Conservation (phyloP, 768 basidiomycete genomes). For the Cystofilobasidium capitatum region DNA sequence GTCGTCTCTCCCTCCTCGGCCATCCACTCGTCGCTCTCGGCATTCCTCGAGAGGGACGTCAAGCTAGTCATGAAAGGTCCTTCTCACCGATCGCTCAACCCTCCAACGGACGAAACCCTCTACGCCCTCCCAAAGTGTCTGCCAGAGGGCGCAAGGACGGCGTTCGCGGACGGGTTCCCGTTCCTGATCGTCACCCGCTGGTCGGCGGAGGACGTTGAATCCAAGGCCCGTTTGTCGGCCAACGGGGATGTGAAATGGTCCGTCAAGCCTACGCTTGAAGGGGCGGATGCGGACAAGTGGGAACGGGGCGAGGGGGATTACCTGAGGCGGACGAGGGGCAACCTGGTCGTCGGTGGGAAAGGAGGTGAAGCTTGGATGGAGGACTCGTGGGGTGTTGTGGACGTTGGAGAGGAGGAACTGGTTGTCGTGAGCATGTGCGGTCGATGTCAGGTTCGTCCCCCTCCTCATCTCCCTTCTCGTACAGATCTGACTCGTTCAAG, state of each 20-base stretch:
- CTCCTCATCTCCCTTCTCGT: not conserved
- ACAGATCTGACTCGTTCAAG: not conserved
- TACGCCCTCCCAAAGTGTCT: conserved; percentile 6
- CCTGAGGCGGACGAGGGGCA: conserved; percentile 18
- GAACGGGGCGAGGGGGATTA: conserved; percentile 1
- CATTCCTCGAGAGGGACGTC: not conserved
- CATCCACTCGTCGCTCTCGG: not conserved
- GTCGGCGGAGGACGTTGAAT: conserved; percentile 7
- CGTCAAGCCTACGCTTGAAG: conserved; percentile 15
- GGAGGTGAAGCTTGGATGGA: conserved; percentile 21
- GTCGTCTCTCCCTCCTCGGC: not conserved
- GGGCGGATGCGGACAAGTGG: conserved; percentile 11
- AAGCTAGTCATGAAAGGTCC: conserved; percentile 14
- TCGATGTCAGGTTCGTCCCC: conserved; percentile 17
- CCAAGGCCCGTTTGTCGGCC: not conserved
- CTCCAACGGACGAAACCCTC: not conserved
- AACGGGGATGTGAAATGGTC: conserved; percentile 2
- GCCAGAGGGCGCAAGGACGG: not conserved
- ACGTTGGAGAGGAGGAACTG: conserved; percentile 15
- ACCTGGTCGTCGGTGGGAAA: conserved; percentile 17
- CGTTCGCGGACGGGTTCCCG: conserved; percentile 24
- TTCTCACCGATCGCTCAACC: not conserved
- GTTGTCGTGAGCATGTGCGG: conserved; percentile 11
- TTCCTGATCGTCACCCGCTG: conserved; percentile 14
- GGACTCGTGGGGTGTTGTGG: conserved; percentile 17